phyloP scores from a whole-genome alignment of 2,329 filamentous ascomycete species.

The Phyllosticta citriasiana region DNA sequence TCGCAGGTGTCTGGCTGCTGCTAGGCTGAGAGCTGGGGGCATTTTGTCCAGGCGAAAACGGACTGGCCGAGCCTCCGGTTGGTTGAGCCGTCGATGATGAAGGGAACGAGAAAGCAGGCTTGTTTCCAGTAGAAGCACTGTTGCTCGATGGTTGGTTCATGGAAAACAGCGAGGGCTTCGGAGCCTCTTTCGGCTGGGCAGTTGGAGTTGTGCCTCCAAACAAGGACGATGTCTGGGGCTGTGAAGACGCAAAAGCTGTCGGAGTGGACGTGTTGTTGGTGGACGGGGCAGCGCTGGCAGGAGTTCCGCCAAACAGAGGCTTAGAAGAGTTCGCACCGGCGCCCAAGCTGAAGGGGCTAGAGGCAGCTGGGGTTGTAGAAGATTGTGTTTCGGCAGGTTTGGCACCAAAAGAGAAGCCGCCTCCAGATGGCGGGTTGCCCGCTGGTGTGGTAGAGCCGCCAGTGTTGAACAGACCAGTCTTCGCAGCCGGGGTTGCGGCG shows the following conservation, averaged over 20 bases:
- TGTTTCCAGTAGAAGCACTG: neutral
- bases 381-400: slow-evolving; percentile 1
- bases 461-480: neutral
- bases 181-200: neutral
- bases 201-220: neutral
- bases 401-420: slow-evolving; percentile 3
- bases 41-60: neutral
- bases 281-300: neutral
- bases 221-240: neutral
- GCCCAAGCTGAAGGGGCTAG: neutral
- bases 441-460: slow-evolving; percentile 28
- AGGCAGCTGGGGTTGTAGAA: slow-evolving; percentile 2
- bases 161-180: neutral
- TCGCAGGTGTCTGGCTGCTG: neutral
- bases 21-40: neutral
- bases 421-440: slow-evolving; percentile 20
- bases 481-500: neutral
- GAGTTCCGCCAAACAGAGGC: neutral
- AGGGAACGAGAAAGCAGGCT: neutral
- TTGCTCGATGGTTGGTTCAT: neutral
- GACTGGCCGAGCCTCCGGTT: neutral
- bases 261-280: neutral
- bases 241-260: neutral
- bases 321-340: neutral
- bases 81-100: slow-evolving; percentile 12